Base-by-base conservation (phyloP, 148 eudicot species). In the Fagopyrum esculentum region DNA sequence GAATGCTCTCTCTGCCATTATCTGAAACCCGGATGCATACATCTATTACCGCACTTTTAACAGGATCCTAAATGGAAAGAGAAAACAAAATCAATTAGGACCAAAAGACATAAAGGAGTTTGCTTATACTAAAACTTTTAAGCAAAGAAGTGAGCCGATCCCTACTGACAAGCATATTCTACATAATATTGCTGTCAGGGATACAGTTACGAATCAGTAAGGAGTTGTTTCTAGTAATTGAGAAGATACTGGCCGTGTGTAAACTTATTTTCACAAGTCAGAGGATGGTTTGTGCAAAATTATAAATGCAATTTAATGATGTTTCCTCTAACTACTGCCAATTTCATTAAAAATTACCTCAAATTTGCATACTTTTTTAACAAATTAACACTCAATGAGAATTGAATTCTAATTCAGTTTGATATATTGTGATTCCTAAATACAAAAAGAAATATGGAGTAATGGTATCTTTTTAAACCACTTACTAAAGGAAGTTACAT, bases 21-120 rank as follows among this genome's bases (percentile, higher is more conserved):
- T 87, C 88, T 13, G 85, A 75, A 48, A 84, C 89, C 56, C 89
- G 88, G 73, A 89, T 87, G 87, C 83, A 83, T 73, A 88, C 83
- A 71, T 89, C 93, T 69, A 89, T 80, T 26, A 81, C 69, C 30
- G 90, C 85, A 74, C 87, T 89, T 76, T 81, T 85, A 17, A 83
- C 73, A 63, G 90, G 90, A 75, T 79, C 80, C 93, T 89, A 81
- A 75, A 73, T 77, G 45, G 22, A 57, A 57, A 57, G 40, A 30
- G 45, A 30, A 35, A 35, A 64, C n/a, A 11, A 9, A 9, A 64
- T 40, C 45, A 12, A 3, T 64, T 64, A 40, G 45, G 17, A 61
- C 5, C 17, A 64, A 64, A 16, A 64, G 15, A 35, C n/a, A 30
- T 49, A 11, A 59, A 22, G 30, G 10, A 59, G 64, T 22, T 22